phyloP scores from a whole-genome alignment of 2,329 filamentous ascomycete species.

The Beauveria bassiana region DNA sequence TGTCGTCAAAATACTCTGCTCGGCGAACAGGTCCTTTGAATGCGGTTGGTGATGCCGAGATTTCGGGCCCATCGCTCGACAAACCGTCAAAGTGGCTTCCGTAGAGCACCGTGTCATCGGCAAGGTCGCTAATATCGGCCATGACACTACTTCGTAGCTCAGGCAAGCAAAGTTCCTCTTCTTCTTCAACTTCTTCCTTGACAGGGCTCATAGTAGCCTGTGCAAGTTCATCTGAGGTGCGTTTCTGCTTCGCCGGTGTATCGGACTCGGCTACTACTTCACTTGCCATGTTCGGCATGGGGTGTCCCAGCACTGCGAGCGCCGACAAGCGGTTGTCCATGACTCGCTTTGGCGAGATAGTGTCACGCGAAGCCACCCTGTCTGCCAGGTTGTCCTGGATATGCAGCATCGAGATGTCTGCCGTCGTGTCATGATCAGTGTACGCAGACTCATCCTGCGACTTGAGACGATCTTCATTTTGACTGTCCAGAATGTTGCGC shows the following conservation, averaged over 20 bases:
- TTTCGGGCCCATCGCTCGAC: slow-evolving; percentile 36
- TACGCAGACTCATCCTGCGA: background rate
- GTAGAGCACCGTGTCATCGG: slow-evolving; percentile 33
- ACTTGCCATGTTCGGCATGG: background rate
- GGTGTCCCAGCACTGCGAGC: background rate
- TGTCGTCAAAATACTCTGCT: slow-evolving; percentile 30
- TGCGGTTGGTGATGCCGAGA: slow-evolving; percentile 35
- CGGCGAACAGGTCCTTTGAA: slow-evolving; percentile 23
- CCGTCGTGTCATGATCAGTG: background rate
- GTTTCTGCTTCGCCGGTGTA: background rate
- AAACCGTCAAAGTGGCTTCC: slow-evolving; percentile 31
- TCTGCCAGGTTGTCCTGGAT: slow-evolving; percentile 3
- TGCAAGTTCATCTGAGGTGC: slow-evolving; percentile 7
- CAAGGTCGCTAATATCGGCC: slow-evolving; percentile 24
- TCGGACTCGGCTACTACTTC: background rate
- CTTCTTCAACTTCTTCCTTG: slow-evolving; percentile 18
- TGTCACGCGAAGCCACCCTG: slow-evolving; percentile 4
- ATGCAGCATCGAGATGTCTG: background rate
- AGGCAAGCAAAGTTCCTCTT: slow-evolving; percentile 29
- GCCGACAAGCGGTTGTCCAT: background rate
- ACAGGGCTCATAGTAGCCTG: slow-evolving; percentile 13
- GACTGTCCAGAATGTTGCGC: slow-evolving; percentile 9
- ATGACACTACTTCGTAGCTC: slow-evolving; percentile 24
- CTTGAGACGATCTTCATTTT: background rate
- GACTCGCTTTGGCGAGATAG: slow-evolving; percentile 11